Evolutionary conservation across 208 protist species (phyloP).

Genomic region (Balamuthia mandrillaris): DNA sequence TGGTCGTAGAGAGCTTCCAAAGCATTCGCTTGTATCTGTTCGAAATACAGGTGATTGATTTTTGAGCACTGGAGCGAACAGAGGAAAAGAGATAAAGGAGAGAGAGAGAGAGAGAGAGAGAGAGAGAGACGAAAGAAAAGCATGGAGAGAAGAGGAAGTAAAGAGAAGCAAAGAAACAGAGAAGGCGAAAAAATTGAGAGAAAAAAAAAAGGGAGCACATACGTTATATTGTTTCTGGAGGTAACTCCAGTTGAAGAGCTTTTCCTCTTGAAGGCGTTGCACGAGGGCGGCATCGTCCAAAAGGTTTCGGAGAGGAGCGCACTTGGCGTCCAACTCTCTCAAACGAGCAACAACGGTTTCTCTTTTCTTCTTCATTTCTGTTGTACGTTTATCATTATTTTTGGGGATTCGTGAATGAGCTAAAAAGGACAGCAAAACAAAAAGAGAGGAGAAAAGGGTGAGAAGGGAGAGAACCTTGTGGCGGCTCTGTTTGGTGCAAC

Average conservation of each 20-base stretch:
- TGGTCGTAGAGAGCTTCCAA: slow-evolving; percentile 62
- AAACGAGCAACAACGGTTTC: slow-evolving; percentile 45
- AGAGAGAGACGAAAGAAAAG: too few relatives aligned
- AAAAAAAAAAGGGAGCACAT: slow-evolving; percentile 35
- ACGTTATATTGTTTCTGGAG: slow-evolving; percentile 46
- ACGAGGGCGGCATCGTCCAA: slow-evolving; percentile 39
- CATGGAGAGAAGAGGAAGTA: too few relatives aligned
- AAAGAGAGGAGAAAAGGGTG: too few relatives aligned
- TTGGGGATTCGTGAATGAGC: too few relatives aligned
- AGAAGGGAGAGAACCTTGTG: too few relatives aligned
- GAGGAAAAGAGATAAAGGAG: too few relatives aligned
- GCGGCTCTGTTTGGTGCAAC: slow-evolving; percentile 42
- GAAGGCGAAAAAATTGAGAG: not conserved
- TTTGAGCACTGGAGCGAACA: too few relatives aligned
- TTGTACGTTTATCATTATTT: too few relatives aligned
- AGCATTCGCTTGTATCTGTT: slow-evolving; percentile 26
- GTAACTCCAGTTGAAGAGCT: slow-evolving; percentile 47
- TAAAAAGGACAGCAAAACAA: too few relatives aligned
- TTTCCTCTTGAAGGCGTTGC: slow-evolving; percentile 45
- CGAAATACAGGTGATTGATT: too few relatives aligned
- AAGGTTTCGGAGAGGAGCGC: slow-evolving; percentile 26
- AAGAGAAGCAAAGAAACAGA: too few relatives aligned
- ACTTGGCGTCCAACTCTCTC: not conserved
- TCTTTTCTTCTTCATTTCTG: slow-evolving; percentile 31
- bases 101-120: too few relatives aligned